Evolutionary conservation across 106 monocot species (phyloP).

Genomic region (Hemerocallis citrina): DNA sequence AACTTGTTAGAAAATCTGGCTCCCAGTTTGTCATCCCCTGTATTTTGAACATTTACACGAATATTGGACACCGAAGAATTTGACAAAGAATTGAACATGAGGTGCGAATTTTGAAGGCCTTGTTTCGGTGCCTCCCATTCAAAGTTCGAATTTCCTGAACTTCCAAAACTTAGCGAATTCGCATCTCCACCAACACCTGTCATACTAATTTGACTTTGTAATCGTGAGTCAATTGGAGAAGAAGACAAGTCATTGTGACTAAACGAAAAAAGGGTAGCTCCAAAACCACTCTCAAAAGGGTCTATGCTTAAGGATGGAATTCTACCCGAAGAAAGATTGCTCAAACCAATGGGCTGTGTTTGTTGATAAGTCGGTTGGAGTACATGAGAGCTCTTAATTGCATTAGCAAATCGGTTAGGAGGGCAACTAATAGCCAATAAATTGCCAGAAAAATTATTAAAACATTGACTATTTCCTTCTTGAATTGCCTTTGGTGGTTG

Average conservation of each 20-base stretch:
- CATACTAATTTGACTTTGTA: background rate
- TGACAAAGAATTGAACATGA: conserved; percentile 17
- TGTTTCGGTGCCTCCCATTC: background rate
- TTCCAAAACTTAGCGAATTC: conserved; percentile 31
- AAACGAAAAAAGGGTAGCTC: conserved; percentile 24
- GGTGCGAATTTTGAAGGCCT: conserved; percentile 10
- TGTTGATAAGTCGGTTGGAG: conserved; percentile 27
- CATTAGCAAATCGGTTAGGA: conserved; percentile 20
- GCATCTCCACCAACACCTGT: conserved; percentile 1
- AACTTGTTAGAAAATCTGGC: conserved; percentile 19
- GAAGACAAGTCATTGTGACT: conserved; percentile 10
- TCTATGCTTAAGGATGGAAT: conserved; percentile 17
- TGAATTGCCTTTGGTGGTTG: conserved; percentile 26
- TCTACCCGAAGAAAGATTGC: conserved; percentile 20
- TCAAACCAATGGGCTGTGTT: conserved; percentile 13
- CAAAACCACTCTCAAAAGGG: conserved; percentile 20
- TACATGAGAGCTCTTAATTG: conserved; percentile 15
- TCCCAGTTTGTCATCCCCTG: too few relatives aligned
- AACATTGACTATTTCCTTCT: conserved; percentile 24
- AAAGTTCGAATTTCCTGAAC: conserved; percentile 5
- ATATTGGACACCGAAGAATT: conserved; percentile 14
- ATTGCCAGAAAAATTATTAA: conserved; percentile 18
- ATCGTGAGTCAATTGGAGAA: conserved; percentile 1
- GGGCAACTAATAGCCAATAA: conserved; percentile 2
- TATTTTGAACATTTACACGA: too few relatives aligned